Evolutionary conservation across 208 protist genomes (phyloP).

Genomic region (Leishmania major): DNA sequence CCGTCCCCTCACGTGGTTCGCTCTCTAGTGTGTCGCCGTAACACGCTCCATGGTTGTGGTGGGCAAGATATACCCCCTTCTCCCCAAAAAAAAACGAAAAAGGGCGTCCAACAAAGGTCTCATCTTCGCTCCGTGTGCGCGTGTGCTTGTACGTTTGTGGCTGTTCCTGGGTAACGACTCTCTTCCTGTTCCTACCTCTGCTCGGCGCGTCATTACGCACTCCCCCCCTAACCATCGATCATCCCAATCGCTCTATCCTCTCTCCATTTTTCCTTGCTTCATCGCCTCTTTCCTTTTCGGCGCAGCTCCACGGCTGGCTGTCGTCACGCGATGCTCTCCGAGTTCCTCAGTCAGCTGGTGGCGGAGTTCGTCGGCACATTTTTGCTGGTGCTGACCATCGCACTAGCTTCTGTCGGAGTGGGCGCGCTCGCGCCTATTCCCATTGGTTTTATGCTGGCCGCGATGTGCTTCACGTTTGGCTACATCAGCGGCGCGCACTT

Average conservation of each 20-base stretch:
- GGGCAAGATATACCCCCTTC: not conserved
- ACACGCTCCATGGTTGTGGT: not conserved
- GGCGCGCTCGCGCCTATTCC: conserved; percentile 72
- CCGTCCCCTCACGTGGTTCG: not conserved
- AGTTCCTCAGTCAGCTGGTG: conserved; percentile 64
- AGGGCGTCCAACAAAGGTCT: not conserved
- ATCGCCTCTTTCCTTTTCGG: not conserved
- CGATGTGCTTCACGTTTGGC: conserved; percentile 92
- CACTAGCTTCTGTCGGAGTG: conserved; percentile 70
- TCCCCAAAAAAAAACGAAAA: not conserved
- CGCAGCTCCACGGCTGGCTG: not conserved
- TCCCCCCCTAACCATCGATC: not conserved
- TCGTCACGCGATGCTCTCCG: conserved; percentile 49
- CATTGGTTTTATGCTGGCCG: conserved; percentile 88
- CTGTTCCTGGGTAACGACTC: not conserved
- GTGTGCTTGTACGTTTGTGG: not conserved
- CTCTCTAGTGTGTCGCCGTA: not conserved
- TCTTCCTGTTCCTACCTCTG: not conserved
- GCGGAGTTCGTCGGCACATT: conserved; percentile 90
- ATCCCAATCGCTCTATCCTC: not conserved
- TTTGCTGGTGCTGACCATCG: conserved; percentile 81
- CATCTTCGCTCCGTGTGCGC: not conserved
- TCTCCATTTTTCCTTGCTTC: not conserved
- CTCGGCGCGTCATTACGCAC: not conserved
- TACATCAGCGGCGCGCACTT: conserved; percentile 94